A percentile compares a stretch with the other conserved stretches of the same genome.
Evolutionary conservation across 768 basidiomycete species (phyloP).

Genomic region (Serendipita sp.): DNA sequence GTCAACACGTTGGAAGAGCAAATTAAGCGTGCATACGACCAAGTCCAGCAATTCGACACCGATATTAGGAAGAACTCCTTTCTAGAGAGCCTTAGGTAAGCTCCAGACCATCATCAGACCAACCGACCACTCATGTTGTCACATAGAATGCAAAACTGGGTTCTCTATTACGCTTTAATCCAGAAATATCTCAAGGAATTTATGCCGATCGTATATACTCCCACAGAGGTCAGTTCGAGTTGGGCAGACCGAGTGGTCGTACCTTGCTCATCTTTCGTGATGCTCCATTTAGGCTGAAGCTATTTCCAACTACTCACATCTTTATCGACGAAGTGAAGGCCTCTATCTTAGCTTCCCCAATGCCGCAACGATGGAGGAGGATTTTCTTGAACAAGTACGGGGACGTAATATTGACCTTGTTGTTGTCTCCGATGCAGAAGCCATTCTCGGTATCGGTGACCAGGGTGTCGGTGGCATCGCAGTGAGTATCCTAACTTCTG

Average conservation of each 20-base stretch:
- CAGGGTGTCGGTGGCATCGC: constrained; percentile 47
- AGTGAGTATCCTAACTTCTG: neutral
- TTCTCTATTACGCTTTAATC: constrained; percentile 60
- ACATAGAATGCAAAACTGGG: constrained; percentile 51
- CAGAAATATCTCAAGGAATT: constrained; percentile 43
- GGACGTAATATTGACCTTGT: constrained; percentile 56
- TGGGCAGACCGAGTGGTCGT: too few species aligned
- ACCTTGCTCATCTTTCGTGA: neutral
- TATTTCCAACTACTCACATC: constrained; percentile 68
- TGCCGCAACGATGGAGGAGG: constrained; percentile 55
- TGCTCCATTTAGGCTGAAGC: constrained; percentile 45
- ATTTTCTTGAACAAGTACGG: constrained; percentile 51
- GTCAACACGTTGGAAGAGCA: constrained; percentile 62
- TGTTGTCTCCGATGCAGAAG: constrained; percentile 73
- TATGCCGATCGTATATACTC: constrained; percentile 66
- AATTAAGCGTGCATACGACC: constrained; percentile 55
- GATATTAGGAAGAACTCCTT: constrained; percentile 57
- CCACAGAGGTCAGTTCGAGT: constrained; percentile 41
- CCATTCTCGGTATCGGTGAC: constrained; percentile 66
- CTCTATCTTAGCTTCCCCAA: constrained; percentile 51
- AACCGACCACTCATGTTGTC: constrained; percentile 26
- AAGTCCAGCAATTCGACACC: constrained; percentile 26
- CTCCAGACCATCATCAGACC: too few species aligned
- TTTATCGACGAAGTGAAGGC: constrained; percentile 68
- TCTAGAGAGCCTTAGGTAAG: constrained; percentile 33